These are phyloP conservation scores for Aspergillus hancockii DNA, from an alignment of 495 filamentous ascomycete genomes.

Conservation along the genomic window DNA sequence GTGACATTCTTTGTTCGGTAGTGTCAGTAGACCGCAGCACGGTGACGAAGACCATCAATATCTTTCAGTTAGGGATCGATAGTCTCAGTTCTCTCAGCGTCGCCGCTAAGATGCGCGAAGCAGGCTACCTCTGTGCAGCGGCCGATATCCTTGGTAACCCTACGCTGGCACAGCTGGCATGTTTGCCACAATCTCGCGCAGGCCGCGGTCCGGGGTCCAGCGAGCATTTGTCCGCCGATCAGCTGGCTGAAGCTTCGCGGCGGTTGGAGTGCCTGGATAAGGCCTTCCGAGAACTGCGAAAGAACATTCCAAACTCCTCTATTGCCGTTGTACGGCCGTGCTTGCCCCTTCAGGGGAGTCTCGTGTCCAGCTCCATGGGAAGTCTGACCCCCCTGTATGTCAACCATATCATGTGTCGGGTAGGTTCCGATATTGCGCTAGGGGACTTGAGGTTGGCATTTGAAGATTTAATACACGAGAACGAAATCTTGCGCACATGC, in stretches of 20 bases:
- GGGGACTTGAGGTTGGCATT: slow-evolving; percentile 52
- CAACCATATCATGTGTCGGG: slow-evolving; percentile 67
- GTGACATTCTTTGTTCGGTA: slow-evolving; percentile 1
- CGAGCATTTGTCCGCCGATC: too few species aligned
- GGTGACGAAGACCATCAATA: slow-evolving; percentile 33
- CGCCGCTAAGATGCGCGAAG: slow-evolving; percentile 58
- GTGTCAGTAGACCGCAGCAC: background rate
- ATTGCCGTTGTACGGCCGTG: slow-evolving; percentile 5
- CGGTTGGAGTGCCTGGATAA: background rate
- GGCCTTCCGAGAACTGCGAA: background rate
- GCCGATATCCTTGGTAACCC: slow-evolving; percentile 63
- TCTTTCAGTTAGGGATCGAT: slow-evolving; percentile 29
- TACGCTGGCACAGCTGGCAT: slow-evolving; percentile 53
- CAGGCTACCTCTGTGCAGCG: slow-evolving; percentile 56
- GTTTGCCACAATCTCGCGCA: slow-evolving; percentile 5
- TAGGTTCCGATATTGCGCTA: slow-evolving; percentile 37
- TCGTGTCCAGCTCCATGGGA: slow-evolving; percentile 68
- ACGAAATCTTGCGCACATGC: slow-evolving; percentile 66
- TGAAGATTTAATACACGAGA: slow-evolving; percentile 46
- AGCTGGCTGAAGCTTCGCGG: background rate
- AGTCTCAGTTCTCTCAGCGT: slow-evolving; percentile 46
- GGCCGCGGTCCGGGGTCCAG: too few species aligned
- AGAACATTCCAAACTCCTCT: background rate
- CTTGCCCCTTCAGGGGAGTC: slow-evolving; percentile 71
- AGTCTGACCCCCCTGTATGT: slow-evolving; percentile 70